These are phyloP conservation scores for Paramyrothecium sp. DNA, from an alignment of 2,329 filamentous ascomycete genomes.

Conservation along the genomic window DNA sequence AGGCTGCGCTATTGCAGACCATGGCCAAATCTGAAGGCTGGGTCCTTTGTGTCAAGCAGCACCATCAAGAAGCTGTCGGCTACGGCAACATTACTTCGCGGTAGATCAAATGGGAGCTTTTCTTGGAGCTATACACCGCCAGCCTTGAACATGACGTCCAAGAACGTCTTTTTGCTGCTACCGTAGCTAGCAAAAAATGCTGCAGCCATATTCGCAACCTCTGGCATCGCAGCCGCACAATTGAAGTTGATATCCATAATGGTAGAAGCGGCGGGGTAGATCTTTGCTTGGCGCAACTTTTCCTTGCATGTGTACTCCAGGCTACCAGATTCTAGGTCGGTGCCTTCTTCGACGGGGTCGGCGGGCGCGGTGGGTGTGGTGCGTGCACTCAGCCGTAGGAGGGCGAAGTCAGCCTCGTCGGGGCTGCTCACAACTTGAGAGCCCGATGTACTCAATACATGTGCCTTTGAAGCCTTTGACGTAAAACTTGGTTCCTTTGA, in stretches of 20 bases:
- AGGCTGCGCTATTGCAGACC: slow-evolving; percentile 12
- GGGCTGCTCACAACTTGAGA: slow-evolving; percentile 29
- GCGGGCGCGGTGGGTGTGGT: no score
- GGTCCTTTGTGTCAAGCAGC: slow-evolving; percentile 20
- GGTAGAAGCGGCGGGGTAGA: slow-evolving; percentile 34
- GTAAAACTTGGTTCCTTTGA: slow-evolving; percentile 14
- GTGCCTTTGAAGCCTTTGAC: slow-evolving; percentile 12
- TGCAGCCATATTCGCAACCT: slow-evolving; percentile 33
- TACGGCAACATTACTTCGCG: slow-evolving; percentile 35
- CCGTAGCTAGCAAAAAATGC: slow-evolving; percentile 39
- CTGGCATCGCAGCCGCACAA: slow-evolving; percentile 39
- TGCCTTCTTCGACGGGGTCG: slow-evolving; percentile 4
- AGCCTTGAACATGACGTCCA: slow-evolving; percentile 38
- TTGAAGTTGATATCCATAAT: slow-evolving; percentile 41
- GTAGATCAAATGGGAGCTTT: slow-evolving; percentile 17
- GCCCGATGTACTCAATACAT: slow-evolving; percentile 11
- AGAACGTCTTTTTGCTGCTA: slow-evolving; percentile 35
- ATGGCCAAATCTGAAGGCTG: slow-evolving; percentile 20
- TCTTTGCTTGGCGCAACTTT: slow-evolving; percentile 20
- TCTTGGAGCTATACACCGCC: slow-evolving; percentile 20
- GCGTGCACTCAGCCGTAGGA: slow-evolving; percentile 33
- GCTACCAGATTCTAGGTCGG: slow-evolving; percentile 31
- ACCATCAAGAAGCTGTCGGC: slow-evolving; percentile 20
- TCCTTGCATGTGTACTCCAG: slow-evolving; percentile 32
- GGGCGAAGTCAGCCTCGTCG: slow-evolving; percentile 36